A percentile compares a stretch with the other conserved stretches of the same genome.
These are phyloP conservation scores for Arthrobotrys megalospora DNA, from an alignment of 2,329 filamentous ascomycete species.

Conservation along the genomic window DNA sequence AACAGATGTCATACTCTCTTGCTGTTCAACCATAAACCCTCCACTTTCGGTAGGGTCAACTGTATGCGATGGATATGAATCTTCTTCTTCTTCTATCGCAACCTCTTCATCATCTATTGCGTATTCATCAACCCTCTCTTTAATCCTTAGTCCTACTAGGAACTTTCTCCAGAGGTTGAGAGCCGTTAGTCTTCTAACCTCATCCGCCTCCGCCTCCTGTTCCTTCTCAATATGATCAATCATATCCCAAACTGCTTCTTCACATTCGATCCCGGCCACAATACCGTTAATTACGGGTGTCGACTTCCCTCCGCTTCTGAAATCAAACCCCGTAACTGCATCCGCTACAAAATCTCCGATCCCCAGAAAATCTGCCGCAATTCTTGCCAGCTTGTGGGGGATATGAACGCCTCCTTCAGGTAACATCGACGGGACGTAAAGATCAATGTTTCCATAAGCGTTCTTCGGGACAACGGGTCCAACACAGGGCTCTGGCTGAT, in stretches of 20 bases:
- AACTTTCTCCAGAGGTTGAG: conserved; percentile 75
- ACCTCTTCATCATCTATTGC: conserved; percentile 57
- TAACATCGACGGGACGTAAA: conserved; percentile 53
- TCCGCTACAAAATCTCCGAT: conserved; percentile 82
- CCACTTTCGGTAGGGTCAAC: conserved; percentile 51
- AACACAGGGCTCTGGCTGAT: conserved; percentile 81
- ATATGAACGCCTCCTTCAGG: conserved; percentile 34
- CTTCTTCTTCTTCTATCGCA: conserved; percentile 62
- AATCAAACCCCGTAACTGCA: conserved; percentile 90
- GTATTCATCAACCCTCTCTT: conserved; percentile 79
- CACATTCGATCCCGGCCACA: conserved; percentile 80
- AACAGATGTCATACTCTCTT: conserved; percentile 63
- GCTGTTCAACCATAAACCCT: conserved; percentile 65
- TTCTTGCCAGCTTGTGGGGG: conserved; percentile 71
- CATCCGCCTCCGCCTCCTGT: conserved; percentile 39
- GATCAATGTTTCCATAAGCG: conserved; percentile 83
- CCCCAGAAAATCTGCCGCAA: conserved; percentile 81
- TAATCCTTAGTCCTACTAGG: conserved; percentile 77
- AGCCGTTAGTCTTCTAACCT: conserved; percentile 19
- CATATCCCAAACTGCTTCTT: conserved; percentile 69
- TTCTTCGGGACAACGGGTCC: conserved; percentile 83
- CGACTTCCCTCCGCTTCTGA: conserved; percentile 82
- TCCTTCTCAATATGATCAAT: conserved; percentile 55
- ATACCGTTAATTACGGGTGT: conserved; percentile 85
- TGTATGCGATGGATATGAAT: conserved; percentile 70